Base-by-base conservation (phyloP, 2,329 filamentous ascomycete genomes). In the Fusarium paranaense region DNA sequence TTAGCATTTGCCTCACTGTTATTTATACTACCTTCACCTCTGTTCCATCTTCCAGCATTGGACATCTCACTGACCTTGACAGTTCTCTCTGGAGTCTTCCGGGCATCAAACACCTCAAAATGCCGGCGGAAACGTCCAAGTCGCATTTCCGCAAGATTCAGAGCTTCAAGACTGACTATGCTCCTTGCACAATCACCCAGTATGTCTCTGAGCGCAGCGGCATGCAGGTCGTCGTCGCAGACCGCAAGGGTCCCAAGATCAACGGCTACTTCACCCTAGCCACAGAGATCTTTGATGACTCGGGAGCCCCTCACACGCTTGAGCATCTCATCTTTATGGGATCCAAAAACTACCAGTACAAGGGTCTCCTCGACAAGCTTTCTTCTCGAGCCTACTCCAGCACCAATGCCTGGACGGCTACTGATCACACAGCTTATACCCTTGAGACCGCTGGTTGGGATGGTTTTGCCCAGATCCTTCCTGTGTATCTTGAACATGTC, bases 211-310 rank as follows among this genome's bases (percentile, higher is more conserved):
- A 95, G 78, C 90, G 95, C 73, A 99, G 96, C 72, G 97, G 97
- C 62, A 97, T 99, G 94, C 93, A 95, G 76, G 93, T 98, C 37
- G 91, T 98, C 45, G 94, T 98, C 59, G 95, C 97, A 76, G 94
- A 98, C 81, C 92, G 95, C 77, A 91, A 97, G 81, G 96, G 97
- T 0, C 97, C 97, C n/a, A 98, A 98, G 83, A 90, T 98, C 70
- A 93, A 94, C 76, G 97, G 97, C 37, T 98, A 97, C 84, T 99
- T 99, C 83, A 93, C 95, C 37, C 89, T 99, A 62, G 97, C 97
- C 37, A 99, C 97, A 4, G 97, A 99, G 84, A 98, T 99, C 78
- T 93, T 97, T 78, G 97, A 99, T 85, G 95, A 99, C 82, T 98
- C 96, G 13, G 97, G 97, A 45, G 94, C 97, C 16, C 97, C 94